Percentiles rank a stretch among this genome's conserved stretches.
Conservation (phyloP, 192 early-diverging fungal species). For the Chytriomyces sp. region DNA sequence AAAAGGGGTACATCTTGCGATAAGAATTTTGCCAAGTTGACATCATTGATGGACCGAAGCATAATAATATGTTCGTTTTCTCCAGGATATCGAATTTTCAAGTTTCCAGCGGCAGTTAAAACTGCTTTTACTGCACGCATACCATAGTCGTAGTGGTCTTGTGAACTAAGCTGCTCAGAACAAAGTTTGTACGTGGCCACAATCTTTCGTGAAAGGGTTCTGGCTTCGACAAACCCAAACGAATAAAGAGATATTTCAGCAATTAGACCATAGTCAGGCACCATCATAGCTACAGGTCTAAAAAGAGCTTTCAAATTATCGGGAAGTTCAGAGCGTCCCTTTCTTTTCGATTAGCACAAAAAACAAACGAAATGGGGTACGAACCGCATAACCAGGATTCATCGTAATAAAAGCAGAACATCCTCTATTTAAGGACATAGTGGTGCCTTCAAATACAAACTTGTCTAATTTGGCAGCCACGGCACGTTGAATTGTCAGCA, state of each 20-base stretch:
- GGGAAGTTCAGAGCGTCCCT: conserved; percentile 54
- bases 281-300: conserved; percentile 68
- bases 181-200: conserved; percentile 66
- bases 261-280: conserved; percentile 65
- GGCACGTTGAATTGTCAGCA: conserved; percentile 62
- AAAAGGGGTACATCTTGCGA: conserved; percentile 63
- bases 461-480: conserved; percentile 60
- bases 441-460: conserved; percentile 68
- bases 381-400: conserved; percentile 66
- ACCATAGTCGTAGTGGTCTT: conserved; percentile 68
- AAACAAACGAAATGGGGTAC: background rate
- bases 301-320: conserved; percentile 68
- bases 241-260: conserved; percentile 66
- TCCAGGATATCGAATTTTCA: conserved; percentile 59
- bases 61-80: conserved; percentile 65
- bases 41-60: conserved; percentile 62
- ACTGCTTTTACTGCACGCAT: conserved; percentile 68
- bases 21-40: conserved; percentile 64
- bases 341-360: background rate
- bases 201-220: conserved; percentile 59
- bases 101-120: conserved; percentile 61
- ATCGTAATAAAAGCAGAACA: conserved; percentile 68
- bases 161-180: conserved; percentile 65
- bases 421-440: conserved; percentile 57
- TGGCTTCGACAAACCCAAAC: conserved; percentile 62